These are phyloP conservation scores for Pseudogymnoascus sp. DNA, from an alignment of 2,329 filamentous ascomycete species.

Conservation along the genomic window DNA sequence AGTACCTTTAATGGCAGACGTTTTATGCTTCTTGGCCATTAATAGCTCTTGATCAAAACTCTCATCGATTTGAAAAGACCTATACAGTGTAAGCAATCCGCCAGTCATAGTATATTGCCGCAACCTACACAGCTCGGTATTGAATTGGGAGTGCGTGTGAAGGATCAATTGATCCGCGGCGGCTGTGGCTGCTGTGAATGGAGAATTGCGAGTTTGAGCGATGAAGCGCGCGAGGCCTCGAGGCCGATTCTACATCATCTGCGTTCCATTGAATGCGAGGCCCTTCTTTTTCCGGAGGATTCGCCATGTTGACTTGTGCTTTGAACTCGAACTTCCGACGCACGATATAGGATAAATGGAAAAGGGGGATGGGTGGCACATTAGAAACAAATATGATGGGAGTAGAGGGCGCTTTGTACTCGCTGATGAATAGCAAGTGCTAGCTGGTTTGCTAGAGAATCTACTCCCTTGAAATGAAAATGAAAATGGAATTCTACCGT, in stretches of 20 bases:
- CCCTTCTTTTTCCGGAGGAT: background rate
- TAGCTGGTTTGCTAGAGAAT: background rate
- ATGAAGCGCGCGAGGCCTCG: constrained; percentile 18
- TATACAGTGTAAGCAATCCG: background rate
- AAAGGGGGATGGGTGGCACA: background rate
- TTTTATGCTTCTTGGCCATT: constrained; percentile 35
- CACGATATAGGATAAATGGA: background rate
- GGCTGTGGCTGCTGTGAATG: constrained; percentile 23
- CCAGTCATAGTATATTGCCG: background rate
- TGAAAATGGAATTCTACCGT: background rate
- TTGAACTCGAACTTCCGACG: background rate
- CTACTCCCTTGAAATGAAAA: background rate
- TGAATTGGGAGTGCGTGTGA: constrained; percentile 41
- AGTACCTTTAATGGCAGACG: constrained; percentile 37
- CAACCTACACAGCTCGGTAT: constrained; percentile 42
- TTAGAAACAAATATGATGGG: background rate
- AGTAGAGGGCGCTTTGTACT: background rate
- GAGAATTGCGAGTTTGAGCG: constrained; percentile 24
- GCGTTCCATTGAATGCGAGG: constrained; percentile 22
- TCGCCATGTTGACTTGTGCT: background rate
- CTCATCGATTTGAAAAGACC: constrained; percentile 47
- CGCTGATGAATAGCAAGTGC: background rate
- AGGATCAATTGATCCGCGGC: constrained; percentile 32
- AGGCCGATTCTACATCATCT: constrained; percentile 19
- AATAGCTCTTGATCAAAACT: constrained; percentile 39